Conservation (phyloP, 2,329 filamentous ascomycete species). For the Sporothrix phasma region DNA sequence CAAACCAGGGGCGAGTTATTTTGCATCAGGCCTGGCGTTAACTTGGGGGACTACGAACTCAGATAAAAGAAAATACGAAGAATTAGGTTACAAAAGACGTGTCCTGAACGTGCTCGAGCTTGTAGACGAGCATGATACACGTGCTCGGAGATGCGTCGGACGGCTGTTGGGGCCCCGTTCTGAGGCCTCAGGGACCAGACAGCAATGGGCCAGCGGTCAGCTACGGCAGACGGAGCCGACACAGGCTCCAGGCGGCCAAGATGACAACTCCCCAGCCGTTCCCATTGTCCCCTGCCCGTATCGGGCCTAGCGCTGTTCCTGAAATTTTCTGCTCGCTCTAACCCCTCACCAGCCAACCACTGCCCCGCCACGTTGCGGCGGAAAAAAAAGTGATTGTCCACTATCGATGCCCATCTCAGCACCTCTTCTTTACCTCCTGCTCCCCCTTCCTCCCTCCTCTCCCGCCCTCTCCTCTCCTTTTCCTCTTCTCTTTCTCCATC, state of each 20-base stretch:
- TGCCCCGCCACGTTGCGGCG: constrained; percentile 10
- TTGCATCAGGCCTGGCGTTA: constrained; percentile 13
- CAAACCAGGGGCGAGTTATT: constrained; percentile 1
- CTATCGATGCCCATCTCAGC: constrained; percentile 2
- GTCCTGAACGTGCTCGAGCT: too few relatives aligned
- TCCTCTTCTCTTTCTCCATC: constrained; percentile 16
- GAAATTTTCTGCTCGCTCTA: constrained; percentile 14
- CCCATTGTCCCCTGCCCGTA: neutral
- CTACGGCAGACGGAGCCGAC: constrained; percentile 8
- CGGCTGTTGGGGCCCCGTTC: neutral
- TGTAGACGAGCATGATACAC: neutral
- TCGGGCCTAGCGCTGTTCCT: constrained; percentile 12
- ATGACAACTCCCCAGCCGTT: too few relatives aligned
- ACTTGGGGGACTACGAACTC: constrained; percentile 1
- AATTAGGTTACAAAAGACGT: neutral
- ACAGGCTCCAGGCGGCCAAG: constrained; percentile 5
- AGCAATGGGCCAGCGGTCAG: neutral
- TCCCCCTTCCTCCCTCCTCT: constrained; percentile 19
- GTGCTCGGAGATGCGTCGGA: neutral
- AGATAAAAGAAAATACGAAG: constrained; percentile 5
- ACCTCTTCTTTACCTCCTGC: constrained; percentile 17
- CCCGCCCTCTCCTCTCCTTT: constrained; percentile 22
- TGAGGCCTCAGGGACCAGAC: neutral
- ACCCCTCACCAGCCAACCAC: constrained; percentile 15
- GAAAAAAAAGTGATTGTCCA: constrained; percentile 7